Conservation (phyloP, 805 yeast genomes). For the Hanseniaspora thailandica region DNA sequence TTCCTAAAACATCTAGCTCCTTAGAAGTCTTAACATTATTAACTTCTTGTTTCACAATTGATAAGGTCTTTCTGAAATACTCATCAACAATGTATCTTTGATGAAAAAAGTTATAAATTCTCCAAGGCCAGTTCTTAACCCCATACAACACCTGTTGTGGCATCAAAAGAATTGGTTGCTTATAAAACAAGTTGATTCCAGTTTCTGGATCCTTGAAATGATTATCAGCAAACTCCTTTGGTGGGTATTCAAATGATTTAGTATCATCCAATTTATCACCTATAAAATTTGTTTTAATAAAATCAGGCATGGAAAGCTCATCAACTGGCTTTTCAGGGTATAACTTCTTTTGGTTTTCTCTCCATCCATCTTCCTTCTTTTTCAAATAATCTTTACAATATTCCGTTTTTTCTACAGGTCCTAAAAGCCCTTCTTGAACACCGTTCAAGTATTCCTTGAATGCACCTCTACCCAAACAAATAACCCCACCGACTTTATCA, state of each 20-base stretch:
- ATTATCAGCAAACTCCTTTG: slow-evolving; percentile 44
- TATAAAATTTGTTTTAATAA: slow-evolving; percentile 57
- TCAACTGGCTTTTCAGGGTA: slow-evolving; percentile 16
- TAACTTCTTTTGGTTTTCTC: slow-evolving; percentile 19
- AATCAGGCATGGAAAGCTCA: slow-evolving; percentile 27
- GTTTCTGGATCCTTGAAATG: slow-evolving; percentile 26
- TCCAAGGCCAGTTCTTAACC: slow-evolving; percentile 58
- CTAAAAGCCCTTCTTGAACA: slow-evolving; percentile 85
- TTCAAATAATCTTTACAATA: slow-evolving; percentile 6
- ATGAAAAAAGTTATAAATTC: slow-evolving; percentile 69
- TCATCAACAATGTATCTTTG: slow-evolving; percentile 60
- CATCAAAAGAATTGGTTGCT: slow-evolving; percentile 67
- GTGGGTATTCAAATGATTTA: slow-evolving; percentile 34
- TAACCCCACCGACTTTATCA: slow-evolving; percentile 62
- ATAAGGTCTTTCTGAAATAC: slow-evolving; percentile 46
- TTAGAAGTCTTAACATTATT: slow-evolving; percentile 39
- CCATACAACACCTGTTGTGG: slow-evolving; percentile 73
- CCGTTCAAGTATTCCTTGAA: slow-evolving; percentile 87
- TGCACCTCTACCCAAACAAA: slow-evolving; percentile 91
- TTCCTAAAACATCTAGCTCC: slow-evolving; percentile 32
- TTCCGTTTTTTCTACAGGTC: slow-evolving; percentile 59
- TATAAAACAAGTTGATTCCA: slow-evolving; percentile 46
- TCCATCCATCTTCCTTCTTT: slow-evolving; percentile 18
- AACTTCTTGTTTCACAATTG: slow-evolving; percentile 37
- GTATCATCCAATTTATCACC: slow-evolving; percentile 42